Conservation (phyloP, 2,329 filamentous ascomycete genomes). For the Phyllosticta capitalensis region DNA sequence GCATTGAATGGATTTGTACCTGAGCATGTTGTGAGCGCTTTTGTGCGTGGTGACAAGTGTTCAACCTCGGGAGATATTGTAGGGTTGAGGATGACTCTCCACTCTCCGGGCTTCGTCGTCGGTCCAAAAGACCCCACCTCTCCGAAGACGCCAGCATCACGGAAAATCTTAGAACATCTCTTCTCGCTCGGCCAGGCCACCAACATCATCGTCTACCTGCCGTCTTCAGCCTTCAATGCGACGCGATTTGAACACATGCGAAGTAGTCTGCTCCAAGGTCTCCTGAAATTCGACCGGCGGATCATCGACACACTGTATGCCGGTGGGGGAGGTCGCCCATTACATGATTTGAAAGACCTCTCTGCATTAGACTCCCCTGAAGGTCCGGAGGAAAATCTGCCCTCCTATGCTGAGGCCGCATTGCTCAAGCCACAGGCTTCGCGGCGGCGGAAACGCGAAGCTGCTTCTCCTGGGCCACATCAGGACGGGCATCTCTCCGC, state of each 20-base stretch:
- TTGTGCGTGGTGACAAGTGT: neutral
- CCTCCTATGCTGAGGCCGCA: neutral
- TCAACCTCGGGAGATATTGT: neutral
- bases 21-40: neutral
- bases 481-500: neutral
- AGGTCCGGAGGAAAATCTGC: neutral
- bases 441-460: neutral
- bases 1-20: neutral
- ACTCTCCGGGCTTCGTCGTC: neutral
- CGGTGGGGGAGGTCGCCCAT: neutral
- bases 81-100: neutral
- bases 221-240: neutral
- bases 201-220: neutral
- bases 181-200: neutral
- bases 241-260: neutral
- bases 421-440: neutral
- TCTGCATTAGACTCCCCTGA: neutral
- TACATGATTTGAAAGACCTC: neutral
- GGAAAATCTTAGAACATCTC: neutral
- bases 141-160: neutral
- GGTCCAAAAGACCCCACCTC: neutral
- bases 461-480: neutral
- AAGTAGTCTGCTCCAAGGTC: neutral
- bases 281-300: neutral
- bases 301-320: neutral